Evolutionary conservation across 176 grass and related monocot species (phyloP), one percentile per base, ranked within the genome.

Genomic region (Oryza rufipogon): DNA sequence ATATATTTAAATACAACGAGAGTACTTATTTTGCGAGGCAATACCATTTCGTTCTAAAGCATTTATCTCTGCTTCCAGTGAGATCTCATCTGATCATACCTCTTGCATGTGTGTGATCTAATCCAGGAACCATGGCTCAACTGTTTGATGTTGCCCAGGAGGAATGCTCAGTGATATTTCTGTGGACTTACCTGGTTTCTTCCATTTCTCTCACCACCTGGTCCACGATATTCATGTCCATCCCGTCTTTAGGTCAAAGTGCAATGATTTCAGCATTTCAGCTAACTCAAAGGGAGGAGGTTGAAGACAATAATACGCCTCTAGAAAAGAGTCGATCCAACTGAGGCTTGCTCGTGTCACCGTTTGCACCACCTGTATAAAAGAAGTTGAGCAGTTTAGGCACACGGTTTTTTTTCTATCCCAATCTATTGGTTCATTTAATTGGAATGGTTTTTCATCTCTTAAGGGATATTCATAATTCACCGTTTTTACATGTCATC

Each of bases 141-240:
- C 68, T 95, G 51, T 95, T 92, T 13, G 88, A 95, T 33, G 83
- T 92, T 22, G 88, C 68, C 0, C 93, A 95, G 3, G 86, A 95
- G 91, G 91, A 95, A 25, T 90, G 93, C 86, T 95, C 93, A 4
- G 91, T 95, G 48, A 89, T 95, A 47, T 95, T 92, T 30, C 72
- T 95, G 2, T 95, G 88, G 93, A 95, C 93, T 17, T 92, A 95
- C 61, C 61, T 91, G 3, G 42, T 87, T 14, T 86, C 90, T 2
- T 91, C 86, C 22, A 49, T 89, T 64, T 76, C 90, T 13, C 88
- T 95, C 36, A 95, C 93, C 3, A 66, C 79, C 28, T 95, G 93
- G 93, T 95, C 90, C 28, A 95, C 86, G 5, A 46, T 92, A 45
- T 95, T 95, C 86, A 87, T 92, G 93, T 95, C 86, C 83, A 78